Conservation (phyloP, 305 asterid species). For the Ajuga reptans region DNA sequence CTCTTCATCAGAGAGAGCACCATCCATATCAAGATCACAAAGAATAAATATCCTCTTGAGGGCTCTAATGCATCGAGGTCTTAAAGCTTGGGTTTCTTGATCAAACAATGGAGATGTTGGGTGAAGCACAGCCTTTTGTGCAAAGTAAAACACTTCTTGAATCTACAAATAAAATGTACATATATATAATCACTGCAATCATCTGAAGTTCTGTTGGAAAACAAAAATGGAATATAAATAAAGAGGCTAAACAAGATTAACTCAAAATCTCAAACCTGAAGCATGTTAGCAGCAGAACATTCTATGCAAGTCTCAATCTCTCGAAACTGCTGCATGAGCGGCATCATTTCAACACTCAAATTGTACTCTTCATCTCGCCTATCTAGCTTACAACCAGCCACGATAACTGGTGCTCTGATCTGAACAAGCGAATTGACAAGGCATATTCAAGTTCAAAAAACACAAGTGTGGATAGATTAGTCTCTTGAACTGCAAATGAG, state of each 20-base stretch:
- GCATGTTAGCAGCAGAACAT: conserved; percentile 87
- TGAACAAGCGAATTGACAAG: conserved; percentile 30
- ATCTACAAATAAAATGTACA: conserved; percentile 39
- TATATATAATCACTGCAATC: conserved; percentile 15
- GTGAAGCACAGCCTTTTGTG: conserved; percentile 96
- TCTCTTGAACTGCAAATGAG: background rate
- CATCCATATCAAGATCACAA: conserved; percentile 92
- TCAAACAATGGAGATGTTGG: conserved; percentile 93
- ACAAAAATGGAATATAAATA: background rate
- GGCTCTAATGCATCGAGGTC: conserved; percentile 85
- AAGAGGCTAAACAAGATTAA: conserved; percentile 1
- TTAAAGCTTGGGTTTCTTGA: conserved; percentile 73
- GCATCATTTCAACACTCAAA: conserved; percentile 66
- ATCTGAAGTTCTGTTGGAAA: conserved; percentile 12
- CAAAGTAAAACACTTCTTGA: conserved; percentile 83
- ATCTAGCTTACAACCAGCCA: conserved; percentile 95
- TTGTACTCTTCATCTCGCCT: conserved; percentile 62
- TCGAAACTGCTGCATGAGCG: conserved; percentile 86
- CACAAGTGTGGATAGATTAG: conserved; percentile 4
- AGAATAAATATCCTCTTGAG: conserved; percentile 76
- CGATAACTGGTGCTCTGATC: conserved; percentile 82
- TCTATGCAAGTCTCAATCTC: conserved; percentile 94
- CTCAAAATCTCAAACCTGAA: conserved; percentile 50
- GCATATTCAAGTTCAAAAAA: background rate
- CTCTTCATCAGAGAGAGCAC: conserved; percentile 78